Evolutionary conservation across 176 grass and related monocot species (phyloP).

Genomic region (Raddia guianensis): DNA sequence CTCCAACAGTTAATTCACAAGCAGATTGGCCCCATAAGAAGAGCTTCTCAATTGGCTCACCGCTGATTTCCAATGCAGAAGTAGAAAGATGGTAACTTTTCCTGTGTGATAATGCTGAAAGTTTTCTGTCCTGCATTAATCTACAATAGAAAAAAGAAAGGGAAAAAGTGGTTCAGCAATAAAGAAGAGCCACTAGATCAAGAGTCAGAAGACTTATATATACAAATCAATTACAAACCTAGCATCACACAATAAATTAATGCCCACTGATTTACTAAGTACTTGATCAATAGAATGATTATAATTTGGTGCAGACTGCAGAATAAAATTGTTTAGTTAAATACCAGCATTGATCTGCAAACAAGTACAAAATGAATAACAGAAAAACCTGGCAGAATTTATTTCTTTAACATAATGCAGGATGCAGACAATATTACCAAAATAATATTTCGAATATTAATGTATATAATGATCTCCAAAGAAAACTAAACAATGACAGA

Average conservation of each 20-base stretch:
- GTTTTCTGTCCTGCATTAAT: slow-evolving; percentile 52
- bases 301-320: background rate
- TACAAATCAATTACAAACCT: background rate
- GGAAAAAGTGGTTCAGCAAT: slow-evolving; percentile 16
- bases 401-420: slow-evolving; percentile 19
- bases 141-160: slow-evolving; percentile 50
- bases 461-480: background rate
- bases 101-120: slow-evolving; percentile 37
- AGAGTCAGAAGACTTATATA: slow-evolving; percentile 17
- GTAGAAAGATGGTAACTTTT: slow-evolving; percentile 47
- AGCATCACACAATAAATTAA: background rate
- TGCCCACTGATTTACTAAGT: background rate
- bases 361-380: background rate
- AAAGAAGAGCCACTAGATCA: slow-evolving; percentile 22
- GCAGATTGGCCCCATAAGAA: slow-evolving; percentile 94
- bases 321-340: slow-evolving; percentile 24
- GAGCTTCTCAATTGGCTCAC: slow-evolving; percentile 81
- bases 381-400: background rate
- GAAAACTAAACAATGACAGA: slow-evolving; percentile 19
- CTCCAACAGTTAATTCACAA: slow-evolving; percentile 48
- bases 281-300: background rate
- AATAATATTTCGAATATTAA: slow-evolving; percentile 1
- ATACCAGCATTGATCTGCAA: background rate
- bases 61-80: slow-evolving; percentile 57
- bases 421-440: slow-evolving; percentile 29